Base-by-base conservation (phyloP, 805 yeast genomes). In the Candida khao-thaluensis region DNA sequence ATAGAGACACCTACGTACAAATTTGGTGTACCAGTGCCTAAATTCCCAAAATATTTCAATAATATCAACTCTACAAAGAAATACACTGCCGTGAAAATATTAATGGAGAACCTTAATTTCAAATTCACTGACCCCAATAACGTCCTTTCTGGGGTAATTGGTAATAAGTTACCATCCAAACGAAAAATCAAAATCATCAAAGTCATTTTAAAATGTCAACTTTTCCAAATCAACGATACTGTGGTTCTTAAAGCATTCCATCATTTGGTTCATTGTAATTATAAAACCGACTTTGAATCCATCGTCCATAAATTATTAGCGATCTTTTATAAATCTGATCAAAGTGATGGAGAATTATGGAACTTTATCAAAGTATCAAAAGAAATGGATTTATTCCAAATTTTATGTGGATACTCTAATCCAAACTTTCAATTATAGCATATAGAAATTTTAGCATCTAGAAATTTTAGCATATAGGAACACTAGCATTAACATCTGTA, bases 351-450 rank as follows among this genome's bases (percentile, higher is more conserved):
- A 16, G 38, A 34, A 12, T 17, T 39, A 34, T 39, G 42, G 42
- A 34, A 30, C n/a, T 39, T 17, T 17, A 30, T 39, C 3, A 38
- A 33, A 17, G 17, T 26, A 4, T 17, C 37, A 11, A 38, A 38
- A 33, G 37, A 32, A 9, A 17, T 21, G 3, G 34, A 38, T 8
- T 22, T 40, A n/a, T 40, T 40, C 23, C 43, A 40, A 2, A 29
- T 40, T 15, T 16, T 40, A 22, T 35, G 43, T 29, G 43, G 43
- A 20, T 40, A 34, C 24, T 17, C 43, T 11, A 35, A 29, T 16
- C 43, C 43, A 2, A 40, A 34, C 18, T 29, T 40, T 21, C 30
- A 20, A 18, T 25, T 40, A 21, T 40, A 35, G 28, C 15, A 20
- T 20, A 8, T 20, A 20, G 6, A 20, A 8, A 20, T 20, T n/a